Conservation (phyloP, 2,329 filamentous ascomycete genomes). For the Atkinsonella hypoxylon region DNA sequence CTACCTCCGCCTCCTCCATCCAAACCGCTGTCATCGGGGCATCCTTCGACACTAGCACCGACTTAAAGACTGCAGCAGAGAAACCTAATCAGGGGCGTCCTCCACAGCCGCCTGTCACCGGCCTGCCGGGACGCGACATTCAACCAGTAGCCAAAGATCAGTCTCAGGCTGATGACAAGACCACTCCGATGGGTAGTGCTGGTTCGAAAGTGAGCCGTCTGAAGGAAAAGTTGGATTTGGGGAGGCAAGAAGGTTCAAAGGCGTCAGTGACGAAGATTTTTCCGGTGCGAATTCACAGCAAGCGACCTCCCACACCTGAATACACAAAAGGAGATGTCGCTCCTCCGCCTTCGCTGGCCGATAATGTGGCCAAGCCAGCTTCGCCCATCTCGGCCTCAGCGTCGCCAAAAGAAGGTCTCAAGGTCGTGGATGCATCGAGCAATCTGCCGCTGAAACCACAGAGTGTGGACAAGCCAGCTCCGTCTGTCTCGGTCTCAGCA, state of each 20-base stretch:
- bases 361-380: constrained; percentile 28
- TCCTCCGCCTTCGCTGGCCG: constrained; percentile 18
- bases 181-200: constrained; percentile 20
- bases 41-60: background rate
- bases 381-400: constrained; percentile 35
- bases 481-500: constrained; percentile 31
- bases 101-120: constrained; percentile 10
- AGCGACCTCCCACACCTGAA: constrained; percentile 36
- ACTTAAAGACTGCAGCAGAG: background rate
- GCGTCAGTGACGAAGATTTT: constrained; percentile 1
- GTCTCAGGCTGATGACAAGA: constrained; percentile 6
- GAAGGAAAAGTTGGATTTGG: constrained; percentile 13
- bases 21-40: constrained; percentile 4
- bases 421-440: background rate
- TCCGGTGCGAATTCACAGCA: constrained; percentile 10
- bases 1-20: constrained; percentile 20
- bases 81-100: background rate
- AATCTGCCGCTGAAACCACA: background rate
- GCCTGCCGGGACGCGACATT: constrained; percentile 18
- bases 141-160: constrained; percentile 12
- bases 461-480: no score
- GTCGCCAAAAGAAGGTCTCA: constrained; percentile 14
- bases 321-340: constrained; percentile 32
- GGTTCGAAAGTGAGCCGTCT: constrained; percentile 20
- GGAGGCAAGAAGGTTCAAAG: background rate